phyloP scores from a whole-genome alignment of 2,329 filamentous ascomycete genomes.

The Fusarium sp. region DNA sequence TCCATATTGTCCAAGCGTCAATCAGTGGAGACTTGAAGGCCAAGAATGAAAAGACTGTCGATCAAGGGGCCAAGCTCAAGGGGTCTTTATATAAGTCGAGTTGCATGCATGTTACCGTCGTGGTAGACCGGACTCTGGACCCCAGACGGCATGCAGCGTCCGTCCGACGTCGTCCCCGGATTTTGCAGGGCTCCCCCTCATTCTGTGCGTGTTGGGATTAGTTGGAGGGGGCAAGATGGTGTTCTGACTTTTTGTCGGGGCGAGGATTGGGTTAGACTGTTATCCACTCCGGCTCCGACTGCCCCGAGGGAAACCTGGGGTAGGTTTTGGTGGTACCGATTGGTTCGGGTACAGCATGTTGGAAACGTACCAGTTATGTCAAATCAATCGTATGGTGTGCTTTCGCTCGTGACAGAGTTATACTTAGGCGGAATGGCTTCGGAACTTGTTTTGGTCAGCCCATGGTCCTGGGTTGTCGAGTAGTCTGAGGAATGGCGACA shows the following conservation, averaged over 20 bases:
- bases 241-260: conserved; percentile 8
- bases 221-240: conserved; percentile 1
- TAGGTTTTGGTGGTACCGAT: background rate
- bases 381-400: background rate
- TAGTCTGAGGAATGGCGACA: background rate
- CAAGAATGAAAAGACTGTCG: conserved; percentile 1
- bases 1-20: conserved; percentile 20
- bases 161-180: conserved; percentile 34
- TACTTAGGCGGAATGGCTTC: background rate
- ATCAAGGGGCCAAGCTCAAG: background rate
- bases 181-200: conserved; percentile 25
- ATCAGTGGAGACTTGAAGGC: conserved; percentile 1
- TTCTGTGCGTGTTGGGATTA: background rate
- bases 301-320: conserved; percentile 20
- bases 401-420: background rate
- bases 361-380: background rate
- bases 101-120: background rate
- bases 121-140: background rate
- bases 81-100: conserved; percentile 24
- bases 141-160: conserved; percentile 15
- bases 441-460: background rate
- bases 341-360: background rate
- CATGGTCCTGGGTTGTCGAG: background rate
- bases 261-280: conserved; percentile 1
- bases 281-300: conserved; percentile 20